Evolutionary conservation across 108 stramenopile genomes (phyloP), one percentile per base, ranked within the genome.

Genomic region (Parmales sp.): DNA sequence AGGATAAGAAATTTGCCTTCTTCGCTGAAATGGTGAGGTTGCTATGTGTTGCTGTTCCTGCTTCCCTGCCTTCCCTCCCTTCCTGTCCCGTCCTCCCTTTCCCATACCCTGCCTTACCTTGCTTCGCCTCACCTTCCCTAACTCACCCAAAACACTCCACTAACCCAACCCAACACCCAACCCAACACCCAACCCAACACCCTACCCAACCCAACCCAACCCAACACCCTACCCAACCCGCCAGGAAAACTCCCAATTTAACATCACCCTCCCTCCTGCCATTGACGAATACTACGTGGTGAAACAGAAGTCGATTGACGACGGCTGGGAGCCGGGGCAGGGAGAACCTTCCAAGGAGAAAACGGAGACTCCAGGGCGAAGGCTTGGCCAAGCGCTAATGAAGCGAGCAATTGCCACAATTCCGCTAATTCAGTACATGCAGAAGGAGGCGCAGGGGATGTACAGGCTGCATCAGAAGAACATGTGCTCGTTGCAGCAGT

Each of bases 321-420:
- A 31, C 69, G 64, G 39, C 41, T 64, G 22, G 45, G 45, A 18
- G 26, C 37, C 39, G 28, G 41, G n/a, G 36, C 46, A 49, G 37
- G 54, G 69, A 71, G 18, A 72, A 23, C 34, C 76, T 77, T 36
- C 84, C 78, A 20, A 65, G 16, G 74, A 75, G 51, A 38, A 38
- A 29, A 63, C 69, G 39, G 73, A 73, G n/a, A 36, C 73, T 19
- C 80, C 77, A 26, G 86, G 87, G 68, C 83, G 88, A 37, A 68
- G 78, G 36, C 66, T 93, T 64, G 91, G 89, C 11, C 89, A 90
- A 69, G 91, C 91, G 11, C 76, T 93, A 18, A 93, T 93, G 91
- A 93, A 93, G 66, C 81, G 91, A 65, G 87, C 88, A 63, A 93
- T 93, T 76, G 89, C 83, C 20, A 88, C 88, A 64, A 93, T 93